Evolutionary conservation across 352 stramenopile genomes (phyloP), one percentile per base, ranked within the genome.

Genomic region (Globisporangium yorkense): DNA sequence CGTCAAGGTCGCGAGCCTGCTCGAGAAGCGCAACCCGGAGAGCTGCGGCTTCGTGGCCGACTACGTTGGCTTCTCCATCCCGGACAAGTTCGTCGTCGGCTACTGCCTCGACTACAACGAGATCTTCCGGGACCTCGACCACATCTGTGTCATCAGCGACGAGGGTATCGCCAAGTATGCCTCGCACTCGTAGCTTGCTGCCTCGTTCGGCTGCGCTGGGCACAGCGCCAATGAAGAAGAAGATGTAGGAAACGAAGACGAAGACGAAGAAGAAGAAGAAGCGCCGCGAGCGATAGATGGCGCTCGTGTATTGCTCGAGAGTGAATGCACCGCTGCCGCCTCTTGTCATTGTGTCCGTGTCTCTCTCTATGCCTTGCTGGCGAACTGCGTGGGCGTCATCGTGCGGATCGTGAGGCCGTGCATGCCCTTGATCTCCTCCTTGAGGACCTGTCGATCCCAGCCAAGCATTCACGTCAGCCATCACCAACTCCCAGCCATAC

Each of bases 51-150:
- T 97, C 65, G 73, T 87, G 61, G 93, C 89, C 27, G 89, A 99
- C 72, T 99, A 98, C 65, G 88, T 96, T 29, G 96, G 96, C 54
- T 99, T 99, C 70, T 96, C 78, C 48, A 97, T 99, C 67, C 96
- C 96, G 1, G 83, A 98, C 79, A 88, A 97, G 68, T 99, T 98
- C 71, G 87, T 96, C 43, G 78, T 96, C 56, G 96, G 96, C 43
- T 98, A 97, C 79, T 97, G 94, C 65, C 75, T 99, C 33, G 96
- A 99, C 78, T 99, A 97, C 82, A 97, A 98, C 73, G 92, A 98
- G 72, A 84, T 96, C 51, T 98, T 98, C 74, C 87, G 96, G 33
- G 92, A 98, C 67, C 72, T 98, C 56, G 80, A 96, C 62, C 92
- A 98, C 78, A 97, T 98, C 59, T 98, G 92, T 76, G 67, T 98